These are phyloP conservation scores for Quercus gilva DNA, from an alignment of 306 rosid genomes.

Conservation along the genomic window DNA sequence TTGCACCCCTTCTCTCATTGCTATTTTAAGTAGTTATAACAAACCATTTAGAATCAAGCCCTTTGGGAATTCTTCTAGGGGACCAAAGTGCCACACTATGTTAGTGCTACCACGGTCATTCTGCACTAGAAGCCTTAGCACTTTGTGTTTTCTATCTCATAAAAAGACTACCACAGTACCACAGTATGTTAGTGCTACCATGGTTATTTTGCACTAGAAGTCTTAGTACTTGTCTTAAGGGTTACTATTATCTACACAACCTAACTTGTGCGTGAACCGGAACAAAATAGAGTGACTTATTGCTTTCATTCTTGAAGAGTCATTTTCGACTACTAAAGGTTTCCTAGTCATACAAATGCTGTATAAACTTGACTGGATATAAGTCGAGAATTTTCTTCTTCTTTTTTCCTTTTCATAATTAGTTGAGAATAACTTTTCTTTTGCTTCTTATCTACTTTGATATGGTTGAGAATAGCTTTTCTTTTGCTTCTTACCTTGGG, in stretches of 20 bases:
- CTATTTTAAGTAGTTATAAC: no score
- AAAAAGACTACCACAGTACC: no score
- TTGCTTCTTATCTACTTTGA: no score
- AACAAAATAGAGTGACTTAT: slow-evolving; percentile 15
- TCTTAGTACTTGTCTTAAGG: slow-evolving; percentile 1
- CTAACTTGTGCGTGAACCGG: not conserved
- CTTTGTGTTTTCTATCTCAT: not conserved
- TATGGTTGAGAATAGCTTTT: no score
- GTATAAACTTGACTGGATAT: slow-evolving; percentile 10
- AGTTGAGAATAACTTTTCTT: no score
- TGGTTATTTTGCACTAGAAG: not conserved
- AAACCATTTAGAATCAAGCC: no score
- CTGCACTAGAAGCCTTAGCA: not conserved
- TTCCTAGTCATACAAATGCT: not conserved
- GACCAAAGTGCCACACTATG: no score
- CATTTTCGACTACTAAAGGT: slow-evolving; percentile 6
- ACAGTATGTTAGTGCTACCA: no score
- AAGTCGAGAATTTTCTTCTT: no score
- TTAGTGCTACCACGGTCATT: not conserved
- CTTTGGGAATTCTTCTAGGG: no score
- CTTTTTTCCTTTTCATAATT: no score
- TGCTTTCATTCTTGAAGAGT: slow-evolving; percentile 23
- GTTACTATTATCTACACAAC: not conserved
- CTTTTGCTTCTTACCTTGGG: not conserved
- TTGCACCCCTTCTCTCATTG: no score